Base-by-base conservation (phyloP, 495 filamentous ascomycete species). In the Aeminium ludgeri region DNA sequence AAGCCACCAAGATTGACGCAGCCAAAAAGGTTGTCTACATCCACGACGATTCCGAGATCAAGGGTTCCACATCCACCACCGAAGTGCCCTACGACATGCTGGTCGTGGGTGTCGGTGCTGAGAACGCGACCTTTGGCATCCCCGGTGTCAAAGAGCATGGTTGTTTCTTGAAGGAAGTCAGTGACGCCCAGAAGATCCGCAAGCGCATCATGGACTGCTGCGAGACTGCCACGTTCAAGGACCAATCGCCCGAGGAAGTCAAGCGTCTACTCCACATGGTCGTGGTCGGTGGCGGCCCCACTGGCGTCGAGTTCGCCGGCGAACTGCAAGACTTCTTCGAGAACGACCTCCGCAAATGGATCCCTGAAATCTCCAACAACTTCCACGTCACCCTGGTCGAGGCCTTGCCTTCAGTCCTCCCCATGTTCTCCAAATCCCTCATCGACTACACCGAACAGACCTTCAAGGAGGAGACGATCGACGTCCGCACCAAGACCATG, bases 121-220 rank as follows among this genome's bases (percentile, higher is more conserved):
- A 96, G 67, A 99, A 93, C 61, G 91, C 91, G 19, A 99, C 89
- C 34, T 99, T 99, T 53, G 89, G 76, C 54, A 96, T 99, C 54
- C 81, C 80, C 20, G 89, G 89, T 60, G 89, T 99, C 36, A 76
- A 77, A 46, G 87, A 99, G 62, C 59, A 99, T 69, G 85, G 81
- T 46, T 93, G 85, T 70, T 99, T 99, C 73, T 65, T 99, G 54
- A 96, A 96, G 72, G 89, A 99, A 64, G 91, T 99, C 48, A 73
- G 68, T 44, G 89, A 99, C 59, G 87, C 89, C 27, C 87, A 96
- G 60, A 70, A 75, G 49, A 96, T 99, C 55, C 84, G 89, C 53
- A 94, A 84, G 67, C 82, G 82, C 60, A 91, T 99, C 67, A 96
- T 99, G 89, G 91, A 99, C 67, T 96, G 91, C 57, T 82, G 92